Conservation (phyloP, 345 rosid species). For the Bretschneidera sinensis region DNA sequence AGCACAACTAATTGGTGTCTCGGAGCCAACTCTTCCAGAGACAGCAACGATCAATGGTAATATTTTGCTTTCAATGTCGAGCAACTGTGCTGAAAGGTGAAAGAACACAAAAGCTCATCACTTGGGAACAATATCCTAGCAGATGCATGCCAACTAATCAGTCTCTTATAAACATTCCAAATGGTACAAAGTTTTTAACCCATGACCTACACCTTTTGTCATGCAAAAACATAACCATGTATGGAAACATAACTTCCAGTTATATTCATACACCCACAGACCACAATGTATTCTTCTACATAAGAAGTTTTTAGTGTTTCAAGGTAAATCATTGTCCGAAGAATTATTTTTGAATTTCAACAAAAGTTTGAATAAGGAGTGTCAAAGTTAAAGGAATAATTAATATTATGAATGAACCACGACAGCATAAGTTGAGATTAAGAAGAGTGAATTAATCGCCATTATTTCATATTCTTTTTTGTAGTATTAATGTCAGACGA, state of each 20-base stretch:
- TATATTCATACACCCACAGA: not conserved
- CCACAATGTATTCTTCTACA: not conserved
- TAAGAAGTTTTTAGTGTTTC: not conserved
- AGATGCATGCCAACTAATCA: not conserved
- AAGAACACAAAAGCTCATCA: constrained; percentile 13
- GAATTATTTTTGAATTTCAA: too few relatives aligned
- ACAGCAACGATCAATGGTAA: constrained; percentile 69
- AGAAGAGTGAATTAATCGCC: not conserved
- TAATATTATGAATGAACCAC: not conserved
- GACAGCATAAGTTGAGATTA: not conserved
- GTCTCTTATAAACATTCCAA: not conserved
- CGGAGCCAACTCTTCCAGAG: constrained; percentile 80
- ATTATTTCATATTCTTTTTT: not conserved
- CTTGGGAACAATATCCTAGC: constrained; percentile 3
- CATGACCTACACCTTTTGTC: not conserved
- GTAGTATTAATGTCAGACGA: too few relatives aligned
- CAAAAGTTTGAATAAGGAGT: not conserved
- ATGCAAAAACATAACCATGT: not conserved
- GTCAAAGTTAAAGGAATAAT: not conserved
- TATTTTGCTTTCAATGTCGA: constrained; percentile 70
- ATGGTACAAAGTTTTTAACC: not conserved
- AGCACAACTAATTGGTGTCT: constrained; percentile 73
- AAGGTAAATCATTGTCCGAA: not conserved
- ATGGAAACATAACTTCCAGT: not conserved
- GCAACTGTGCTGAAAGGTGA: constrained; percentile 56